These are phyloP conservation scores for Tilletiaria anomala DNA, from an alignment of 1,284 basidiomycete genomes.

Conservation along the genomic window DNA sequence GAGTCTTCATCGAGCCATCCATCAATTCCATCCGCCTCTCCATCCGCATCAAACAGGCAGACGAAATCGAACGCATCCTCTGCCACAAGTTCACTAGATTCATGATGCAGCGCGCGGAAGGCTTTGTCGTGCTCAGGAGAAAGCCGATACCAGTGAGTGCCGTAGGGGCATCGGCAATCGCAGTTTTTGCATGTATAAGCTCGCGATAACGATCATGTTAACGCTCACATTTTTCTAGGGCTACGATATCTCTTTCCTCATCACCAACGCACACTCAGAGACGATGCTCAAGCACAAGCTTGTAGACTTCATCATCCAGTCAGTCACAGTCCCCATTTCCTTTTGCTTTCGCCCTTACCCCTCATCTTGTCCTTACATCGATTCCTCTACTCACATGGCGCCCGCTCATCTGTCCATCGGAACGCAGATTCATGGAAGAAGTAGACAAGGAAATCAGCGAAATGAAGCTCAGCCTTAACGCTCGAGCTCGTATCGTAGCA, in stretches of 20 bases:
- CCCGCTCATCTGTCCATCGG: too few relatives aligned
- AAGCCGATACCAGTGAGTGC: conserved; percentile 80
- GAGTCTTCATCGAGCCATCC: conserved; percentile 87
- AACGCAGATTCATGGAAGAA: conserved; percentile 96
- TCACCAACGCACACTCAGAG: conserved; percentile 91
- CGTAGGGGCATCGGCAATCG: too few relatives aligned
- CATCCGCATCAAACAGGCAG: conserved; percentile 98
- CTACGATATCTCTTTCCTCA: conserved; percentile 96
- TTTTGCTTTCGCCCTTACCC: background rate
- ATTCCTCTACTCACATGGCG: too few relatives aligned
- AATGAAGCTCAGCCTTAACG: conserved; percentile 63
- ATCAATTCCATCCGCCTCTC: conserved; percentile 91
- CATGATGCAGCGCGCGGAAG: conserved; percentile 96
- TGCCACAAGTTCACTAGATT: conserved; percentile 99
- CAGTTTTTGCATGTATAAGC: too few relatives aligned
- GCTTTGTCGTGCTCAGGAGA: conserved; percentile 84
- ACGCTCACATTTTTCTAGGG: too few relatives aligned
- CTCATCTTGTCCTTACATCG: background rate
- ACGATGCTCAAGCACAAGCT: conserved; percentile 99
- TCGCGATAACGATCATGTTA: too few relatives aligned
- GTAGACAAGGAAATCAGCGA: conserved; percentile 79
- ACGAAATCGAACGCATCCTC: conserved; percentile 93
- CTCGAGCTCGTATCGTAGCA: conserved; percentile 88
- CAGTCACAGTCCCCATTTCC: conserved; percentile 6
- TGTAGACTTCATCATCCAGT: conserved; percentile 99